Base-by-base conservation (phyloP, 2,329 filamentous ascomycete genomes). In the Aureobasidium sp. region DNA sequence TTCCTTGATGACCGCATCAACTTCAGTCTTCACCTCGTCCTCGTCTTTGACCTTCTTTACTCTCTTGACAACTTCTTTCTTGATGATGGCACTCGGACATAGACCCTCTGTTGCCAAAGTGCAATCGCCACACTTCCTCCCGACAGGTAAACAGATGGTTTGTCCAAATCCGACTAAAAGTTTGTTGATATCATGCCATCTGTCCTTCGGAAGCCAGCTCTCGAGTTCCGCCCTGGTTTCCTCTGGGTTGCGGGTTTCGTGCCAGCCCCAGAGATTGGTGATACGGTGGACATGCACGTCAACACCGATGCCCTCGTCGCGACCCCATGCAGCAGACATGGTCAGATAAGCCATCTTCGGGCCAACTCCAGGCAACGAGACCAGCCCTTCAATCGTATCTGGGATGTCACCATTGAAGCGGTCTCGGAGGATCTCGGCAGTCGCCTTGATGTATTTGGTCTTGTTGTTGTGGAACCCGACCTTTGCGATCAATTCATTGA, bases 391-490 rank as follows among this genome's bases (percentile, higher is more conserved):
- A 57, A 93, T 85, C 0, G 87, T 89, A 65, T 87, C 80, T 1
- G 92, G 92, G 61, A 97, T 94, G 70, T 97, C 92, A 57, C 85
- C 84, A 63, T 78, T 72, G 75, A 84, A 90, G 59, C 84, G 74
- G 69, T 93, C 87, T 49, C 85, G 82, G 29, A 96, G 79, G 37
- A 96, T 87, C 36, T 82, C 76, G 3, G 91, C 91, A 0, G 88
- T 80, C 62, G 85, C 80, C 73, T 94, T 91, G 71, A 96, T 87
- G 72, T 85, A 89, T 37, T 67, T 68, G 80, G 91, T 94, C 78
- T 97, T 97, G 75, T 91, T 92, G 71, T 96, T 96, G 78, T 96
- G 92, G 73, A 97, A 97, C 29, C 92, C 92, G 44, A 96, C 91
- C 67, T 88, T 87, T 72, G 84, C 82, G 66, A 96, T 96, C 67